Evolutionary conservation across 805 yeast species (phyloP).

Genomic region (Hanseniaspora thailandica): DNA sequence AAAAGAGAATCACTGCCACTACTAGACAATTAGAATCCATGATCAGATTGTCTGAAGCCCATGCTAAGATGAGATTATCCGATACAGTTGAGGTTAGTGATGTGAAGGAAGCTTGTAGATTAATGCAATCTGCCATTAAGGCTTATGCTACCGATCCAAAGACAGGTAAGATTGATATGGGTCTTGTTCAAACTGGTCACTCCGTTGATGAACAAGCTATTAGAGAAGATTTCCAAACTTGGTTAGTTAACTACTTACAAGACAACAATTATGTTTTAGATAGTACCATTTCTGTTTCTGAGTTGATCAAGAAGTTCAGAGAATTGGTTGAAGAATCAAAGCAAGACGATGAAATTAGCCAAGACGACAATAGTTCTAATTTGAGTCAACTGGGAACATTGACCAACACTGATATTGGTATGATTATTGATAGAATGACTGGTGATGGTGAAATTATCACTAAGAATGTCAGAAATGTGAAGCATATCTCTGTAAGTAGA

Average conservation of each 20-base stretch:
- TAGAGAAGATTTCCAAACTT: constrained; percentile 52
- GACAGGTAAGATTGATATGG: constrained; percentile 96
- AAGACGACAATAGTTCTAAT: background rate
- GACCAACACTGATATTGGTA: constrained; percentile 6
- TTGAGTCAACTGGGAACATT: background rate
- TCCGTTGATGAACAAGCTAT: constrained; percentile 73
- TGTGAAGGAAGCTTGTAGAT: constrained; percentile 85
- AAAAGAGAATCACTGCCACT: constrained; percentile 91
- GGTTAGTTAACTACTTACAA: constrained; percentile 7
- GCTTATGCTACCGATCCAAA: constrained; percentile 97
- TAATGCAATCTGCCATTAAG: constrained; percentile 86
- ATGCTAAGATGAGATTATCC: constrained; percentile 87
- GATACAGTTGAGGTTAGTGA: constrained; percentile 60
- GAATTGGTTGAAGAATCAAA: constrained; percentile 38
- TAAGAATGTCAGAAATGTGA: constrained; percentile 1
- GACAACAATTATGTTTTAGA: constrained; percentile 1
- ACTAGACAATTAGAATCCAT: constrained; percentile 93
- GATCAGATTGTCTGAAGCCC: constrained; percentile 92
- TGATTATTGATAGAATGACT: constrained; percentile 11
- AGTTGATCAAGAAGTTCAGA: constrained; percentile 48
- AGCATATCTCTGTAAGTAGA: constrained; percentile 6
- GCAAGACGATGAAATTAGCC: background rate
- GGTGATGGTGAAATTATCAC: constrained; percentile 12
- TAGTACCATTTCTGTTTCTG: constrained; percentile 41
- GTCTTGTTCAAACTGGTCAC: constrained; percentile 89